phyloP scores from a whole-genome alignment of 768 basidiomycete genomes.

The Hirschioporus abietinus region DNA sequence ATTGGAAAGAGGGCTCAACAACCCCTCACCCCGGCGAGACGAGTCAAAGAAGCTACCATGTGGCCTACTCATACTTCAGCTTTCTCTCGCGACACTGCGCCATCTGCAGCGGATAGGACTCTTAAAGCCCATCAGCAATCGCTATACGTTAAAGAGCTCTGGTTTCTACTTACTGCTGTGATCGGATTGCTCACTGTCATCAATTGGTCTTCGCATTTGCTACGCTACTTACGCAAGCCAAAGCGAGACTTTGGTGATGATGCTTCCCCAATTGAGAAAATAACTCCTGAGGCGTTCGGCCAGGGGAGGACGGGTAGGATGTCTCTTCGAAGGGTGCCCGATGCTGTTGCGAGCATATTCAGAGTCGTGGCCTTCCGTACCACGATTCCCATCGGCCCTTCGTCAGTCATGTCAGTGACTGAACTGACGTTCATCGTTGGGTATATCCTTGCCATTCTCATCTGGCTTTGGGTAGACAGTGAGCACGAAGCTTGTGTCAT shows the following conservation, averaged over 20 bases:
- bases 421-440: constrained; percentile 42
- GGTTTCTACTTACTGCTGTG: constrained; percentile 34
- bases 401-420: constrained; percentile 30
- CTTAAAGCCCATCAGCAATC: constrained; percentile 30
- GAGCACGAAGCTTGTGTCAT: constrained; percentile 15
- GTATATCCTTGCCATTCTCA: constrained; percentile 41
- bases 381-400: constrained; percentile 39
- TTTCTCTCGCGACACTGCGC: constrained; percentile 15
- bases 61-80: background rate
- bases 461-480: constrained; percentile 43
- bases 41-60: background rate
- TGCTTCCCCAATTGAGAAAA: constrained; percentile 11
- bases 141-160: constrained; percentile 34
- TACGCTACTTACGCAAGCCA: constrained; percentile 11
- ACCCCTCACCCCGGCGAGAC: background rate
- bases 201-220: constrained; percentile 20
- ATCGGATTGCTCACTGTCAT: constrained; percentile 32
- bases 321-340: constrained; percentile 28
- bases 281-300: constrained; percentile 9
- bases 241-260: background rate
- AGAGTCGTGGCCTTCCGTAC: constrained; percentile 45
- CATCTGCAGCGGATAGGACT: constrained; percentile 29
- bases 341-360: constrained; percentile 37
- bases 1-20: background rate
- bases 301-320: constrained; percentile 15